phyloP scores from a whole-genome alignment of 352 stramenopile genomes.

The Peronosclerospora sorghi region DNA sequence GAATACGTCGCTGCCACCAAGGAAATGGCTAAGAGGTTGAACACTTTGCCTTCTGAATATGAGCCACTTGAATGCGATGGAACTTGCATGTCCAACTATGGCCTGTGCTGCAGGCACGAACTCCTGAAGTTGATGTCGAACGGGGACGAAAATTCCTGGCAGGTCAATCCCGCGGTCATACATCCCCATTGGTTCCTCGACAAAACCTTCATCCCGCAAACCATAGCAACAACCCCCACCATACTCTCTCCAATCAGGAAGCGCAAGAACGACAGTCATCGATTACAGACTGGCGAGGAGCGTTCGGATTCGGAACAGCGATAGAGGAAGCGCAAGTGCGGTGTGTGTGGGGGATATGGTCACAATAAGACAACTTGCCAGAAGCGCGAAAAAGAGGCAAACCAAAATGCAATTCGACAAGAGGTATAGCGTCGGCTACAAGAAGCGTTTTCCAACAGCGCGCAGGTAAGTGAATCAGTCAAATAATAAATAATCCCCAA shows the following conservation, averaged over 20 bases:
- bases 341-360: neutral
- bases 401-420: neutral
- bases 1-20: neutral
- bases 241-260: neutral
- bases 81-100: neutral
- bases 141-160: neutral
- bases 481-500: no score
- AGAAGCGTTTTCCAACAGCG: neutral
- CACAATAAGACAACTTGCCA: neutral
- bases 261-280: neutral
- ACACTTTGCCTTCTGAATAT: neutral
- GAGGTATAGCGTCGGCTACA: neutral
- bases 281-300: neutral
- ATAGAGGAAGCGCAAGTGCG: neutral
- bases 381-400: neutral
- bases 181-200: neutral
- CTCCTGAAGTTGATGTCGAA: neutral
- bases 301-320: neutral
- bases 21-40: neutral
- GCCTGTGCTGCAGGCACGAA: neutral
- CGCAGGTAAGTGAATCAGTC: no score
- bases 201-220: neutral
- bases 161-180: neutral
- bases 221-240: neutral
- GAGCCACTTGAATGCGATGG: neutral